phyloP scores from a whole-genome alignment of 202 grass and related monocot genomes.

The Setaria italica region DNA sequence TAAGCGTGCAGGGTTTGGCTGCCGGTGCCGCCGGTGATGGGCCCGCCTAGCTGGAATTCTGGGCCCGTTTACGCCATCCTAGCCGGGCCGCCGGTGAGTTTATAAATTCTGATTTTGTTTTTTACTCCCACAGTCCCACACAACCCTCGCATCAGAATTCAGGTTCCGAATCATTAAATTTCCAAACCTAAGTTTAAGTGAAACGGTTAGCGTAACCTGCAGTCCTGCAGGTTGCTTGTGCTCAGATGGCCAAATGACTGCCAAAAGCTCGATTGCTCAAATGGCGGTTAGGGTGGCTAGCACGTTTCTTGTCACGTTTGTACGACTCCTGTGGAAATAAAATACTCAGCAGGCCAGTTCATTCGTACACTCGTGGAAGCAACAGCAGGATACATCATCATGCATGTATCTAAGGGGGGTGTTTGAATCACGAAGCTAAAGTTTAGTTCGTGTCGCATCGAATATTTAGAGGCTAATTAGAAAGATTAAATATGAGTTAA shows the following conservation, averaged over 20 bases:
- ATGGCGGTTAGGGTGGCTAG: background rate
- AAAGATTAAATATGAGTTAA: background rate
- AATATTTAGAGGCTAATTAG: too few relatives aligned
- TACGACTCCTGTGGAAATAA: too few relatives aligned
- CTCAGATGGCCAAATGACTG: background rate
- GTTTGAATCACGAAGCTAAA: too few relatives aligned
- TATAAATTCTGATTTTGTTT: background rate
- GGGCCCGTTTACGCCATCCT: background rate
- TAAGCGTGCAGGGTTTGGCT: too few relatives aligned
- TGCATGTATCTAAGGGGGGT: background rate
- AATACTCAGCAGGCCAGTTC: background rate
- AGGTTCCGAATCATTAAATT: background rate
- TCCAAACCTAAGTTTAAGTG: background rate
- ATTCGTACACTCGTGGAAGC: conserved; percentile 10
- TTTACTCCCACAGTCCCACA: background rate
- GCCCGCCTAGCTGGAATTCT: conserved; percentile 10
- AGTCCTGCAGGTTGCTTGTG: background rate
- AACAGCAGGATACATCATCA: background rate
- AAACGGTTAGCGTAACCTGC: too few relatives aligned
- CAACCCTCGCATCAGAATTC: background rate
- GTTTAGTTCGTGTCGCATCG: too few relatives aligned
- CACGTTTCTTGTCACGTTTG: background rate
- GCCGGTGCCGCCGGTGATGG: conserved; percentile 5
- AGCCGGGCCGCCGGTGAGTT: background rate
- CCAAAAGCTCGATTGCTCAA: background rate